These are phyloP conservation scores for Neurospora sp. DNA, from an alignment of 495 filamentous ascomycete genomes.

Conservation along the genomic window DNA sequence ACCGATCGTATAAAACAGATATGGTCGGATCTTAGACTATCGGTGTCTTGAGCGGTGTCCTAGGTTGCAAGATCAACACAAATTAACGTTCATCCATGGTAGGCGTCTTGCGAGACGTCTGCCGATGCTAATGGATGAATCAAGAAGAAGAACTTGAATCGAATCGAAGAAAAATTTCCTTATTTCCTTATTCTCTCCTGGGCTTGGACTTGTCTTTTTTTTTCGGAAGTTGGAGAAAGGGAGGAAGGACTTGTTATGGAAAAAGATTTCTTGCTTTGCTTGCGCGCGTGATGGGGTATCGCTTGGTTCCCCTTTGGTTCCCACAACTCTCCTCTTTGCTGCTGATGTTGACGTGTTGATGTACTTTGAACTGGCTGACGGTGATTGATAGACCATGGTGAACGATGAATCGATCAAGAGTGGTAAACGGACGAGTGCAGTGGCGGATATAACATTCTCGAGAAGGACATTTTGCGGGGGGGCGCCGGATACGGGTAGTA, in stretches of 20 bases:
- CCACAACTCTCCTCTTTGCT: not conserved
- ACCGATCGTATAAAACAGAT: not conserved
- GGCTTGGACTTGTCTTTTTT: not conserved
- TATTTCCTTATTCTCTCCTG: not conserved
- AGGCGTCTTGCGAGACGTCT: not conserved
- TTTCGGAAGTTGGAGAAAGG: not conserved
- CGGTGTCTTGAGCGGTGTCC: no score
- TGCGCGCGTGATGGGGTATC: not conserved
- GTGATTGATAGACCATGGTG: no score
- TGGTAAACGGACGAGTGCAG: no score
- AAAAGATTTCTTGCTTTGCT: not conserved
- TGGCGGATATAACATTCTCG: no score
- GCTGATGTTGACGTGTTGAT: not conserved
- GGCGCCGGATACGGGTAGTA: no score
- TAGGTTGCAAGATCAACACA: no score
- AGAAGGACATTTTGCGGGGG: no score
- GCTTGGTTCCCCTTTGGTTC: not conserved
- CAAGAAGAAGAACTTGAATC: not conserved
- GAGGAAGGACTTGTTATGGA: not conserved
- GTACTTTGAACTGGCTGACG: no score
- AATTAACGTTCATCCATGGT: not conserved
- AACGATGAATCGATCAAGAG: no score
- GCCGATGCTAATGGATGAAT: not conserved
- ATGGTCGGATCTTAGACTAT: not conserved
- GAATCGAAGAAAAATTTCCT: not conserved